Conservation (phyloP, 2,329 filamentous ascomycete genomes). For the Trichophyton schoenleinii region DNA sequence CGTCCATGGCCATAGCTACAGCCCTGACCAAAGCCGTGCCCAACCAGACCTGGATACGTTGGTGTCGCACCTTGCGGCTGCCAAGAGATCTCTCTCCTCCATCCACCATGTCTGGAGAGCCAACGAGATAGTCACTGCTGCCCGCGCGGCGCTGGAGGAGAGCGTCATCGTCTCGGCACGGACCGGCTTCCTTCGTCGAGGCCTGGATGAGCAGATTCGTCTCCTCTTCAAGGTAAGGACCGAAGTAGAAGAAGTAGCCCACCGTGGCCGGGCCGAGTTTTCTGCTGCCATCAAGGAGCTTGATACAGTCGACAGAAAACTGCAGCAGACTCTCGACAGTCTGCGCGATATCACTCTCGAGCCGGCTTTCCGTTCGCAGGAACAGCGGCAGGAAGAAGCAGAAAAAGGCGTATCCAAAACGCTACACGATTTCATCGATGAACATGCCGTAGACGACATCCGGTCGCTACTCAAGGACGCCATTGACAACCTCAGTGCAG, state of each 20-base stretch:
- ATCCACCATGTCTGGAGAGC: slow-evolving; percentile 73
- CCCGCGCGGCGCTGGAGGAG: slow-evolving; percentile 64
- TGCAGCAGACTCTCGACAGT: slow-evolving; percentile 43
- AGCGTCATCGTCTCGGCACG: slow-evolving; percentile 60
- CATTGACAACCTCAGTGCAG: slow-evolving; percentile 48
- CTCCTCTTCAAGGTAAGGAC: slow-evolving; percentile 32
- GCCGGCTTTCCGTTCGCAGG: slow-evolving; percentile 38
- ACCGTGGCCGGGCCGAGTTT: slow-evolving; percentile 33
- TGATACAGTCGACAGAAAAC: slow-evolving; percentile 45
- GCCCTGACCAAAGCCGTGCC: too few species aligned
- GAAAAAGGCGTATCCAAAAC: slow-evolving; percentile 37
- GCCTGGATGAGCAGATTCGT: slow-evolving; percentile 42
- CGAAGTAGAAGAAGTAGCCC: slow-evolving; percentile 33
- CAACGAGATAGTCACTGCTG: slow-evolving; percentile 69
- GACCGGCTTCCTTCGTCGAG: slow-evolving; percentile 53
- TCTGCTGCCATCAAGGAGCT: slow-evolving; percentile 41
- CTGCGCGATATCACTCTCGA: slow-evolving; percentile 49
- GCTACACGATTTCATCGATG: slow-evolving; percentile 56
- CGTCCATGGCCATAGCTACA: too few species aligned
- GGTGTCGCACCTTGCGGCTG: slow-evolving; percentile 69
- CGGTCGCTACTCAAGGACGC: slow-evolving; percentile 44
- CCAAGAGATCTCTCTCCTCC: slow-evolving; percentile 76
- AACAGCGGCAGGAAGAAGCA: slow-evolving; percentile 15
- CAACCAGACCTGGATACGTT: slow-evolving; percentile 53
- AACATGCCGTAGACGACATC: slow-evolving; percentile 46